phyloP scores from a whole-genome alignment of 306 rosid species.

The Crotalaria pallida region DNA sequence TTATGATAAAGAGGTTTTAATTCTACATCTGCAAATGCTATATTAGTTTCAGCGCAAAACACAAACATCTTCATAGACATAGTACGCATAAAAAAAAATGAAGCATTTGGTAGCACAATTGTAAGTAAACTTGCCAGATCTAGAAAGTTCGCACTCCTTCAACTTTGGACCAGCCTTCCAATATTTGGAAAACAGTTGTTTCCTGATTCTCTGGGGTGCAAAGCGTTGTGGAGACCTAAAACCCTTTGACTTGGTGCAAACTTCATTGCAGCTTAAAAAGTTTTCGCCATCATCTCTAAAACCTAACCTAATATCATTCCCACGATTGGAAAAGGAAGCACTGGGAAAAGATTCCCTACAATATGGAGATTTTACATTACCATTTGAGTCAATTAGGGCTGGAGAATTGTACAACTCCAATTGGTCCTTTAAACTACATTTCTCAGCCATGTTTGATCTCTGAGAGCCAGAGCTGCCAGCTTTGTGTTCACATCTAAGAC shows the following conservation, averaged over 20 bases:
- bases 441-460: constrained; percentile 39
- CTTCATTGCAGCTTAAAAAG: constrained; percentile 48
- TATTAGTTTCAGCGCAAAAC: constrained; percentile 15
- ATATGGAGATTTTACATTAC: constrained; percentile 42
- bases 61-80: not conserved
- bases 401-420: constrained; percentile 37
- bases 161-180: constrained; percentile 84
- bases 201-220: constrained; percentile 72
- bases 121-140: constrained; percentile 55
- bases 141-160: constrained; percentile 66
- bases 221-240: constrained; percentile 54
- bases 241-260: constrained; percentile 50
- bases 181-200: constrained; percentile 70
- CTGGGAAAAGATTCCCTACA: constrained; percentile 47
- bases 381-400: constrained; percentile 38
- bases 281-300: constrained; percentile 90
- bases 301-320: constrained; percentile 68
- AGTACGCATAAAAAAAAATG: not conserved
- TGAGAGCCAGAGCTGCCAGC: constrained; percentile 34
- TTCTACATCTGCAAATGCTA: constrained; percentile 47
- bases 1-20: constrained; percentile 39
- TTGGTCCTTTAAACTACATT: constrained; percentile 47
- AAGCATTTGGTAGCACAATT: constrained; percentile 15
- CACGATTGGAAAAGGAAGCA: constrained; percentile 57
- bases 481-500: constrained; percentile 25